These are phyloP conservation scores for Pythium insidiosum DNA, from an alignment of 352 stramenopile species.

Conservation along the genomic window DNA sequence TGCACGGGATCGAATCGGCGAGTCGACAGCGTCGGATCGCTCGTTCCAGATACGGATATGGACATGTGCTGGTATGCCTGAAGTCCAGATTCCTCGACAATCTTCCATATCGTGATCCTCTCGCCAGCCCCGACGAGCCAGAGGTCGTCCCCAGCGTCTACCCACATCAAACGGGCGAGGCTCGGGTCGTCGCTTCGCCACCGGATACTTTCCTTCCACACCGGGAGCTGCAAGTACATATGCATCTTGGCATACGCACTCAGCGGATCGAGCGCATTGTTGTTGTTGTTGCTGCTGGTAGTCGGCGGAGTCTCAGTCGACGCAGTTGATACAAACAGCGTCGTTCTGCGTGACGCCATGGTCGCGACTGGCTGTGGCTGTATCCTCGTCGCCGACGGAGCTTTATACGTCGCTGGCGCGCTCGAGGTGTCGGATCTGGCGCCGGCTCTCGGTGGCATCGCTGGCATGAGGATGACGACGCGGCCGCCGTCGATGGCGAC, in stretches of 20 bases:
- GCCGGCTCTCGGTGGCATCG: too few species aligned
- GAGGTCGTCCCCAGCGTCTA: slow-evolving; percentile 63
- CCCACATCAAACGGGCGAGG: slow-evolving; percentile 55
- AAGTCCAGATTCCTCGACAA: slow-evolving; percentile 70
- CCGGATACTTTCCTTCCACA: slow-evolving; percentile 59
- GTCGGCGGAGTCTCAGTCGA: background rate
- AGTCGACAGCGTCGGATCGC: too few species aligned
- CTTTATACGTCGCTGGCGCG: background rate
- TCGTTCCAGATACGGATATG: too few species aligned
- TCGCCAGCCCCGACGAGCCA: slow-evolving; percentile 57
- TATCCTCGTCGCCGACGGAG: too few species aligned
- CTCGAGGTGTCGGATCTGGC: background rate
- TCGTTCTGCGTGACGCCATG: background rate
- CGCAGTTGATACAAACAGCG: too few species aligned
- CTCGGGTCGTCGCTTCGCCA: slow-evolving; percentile 59
- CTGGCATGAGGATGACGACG: slow-evolving; percentile 53
- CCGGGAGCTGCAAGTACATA: slow-evolving; percentile 55
- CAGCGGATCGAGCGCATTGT: too few species aligned
- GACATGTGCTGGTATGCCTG: slow-evolving; percentile 67
- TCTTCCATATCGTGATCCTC: slow-evolving; percentile 74
- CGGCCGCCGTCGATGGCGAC: slow-evolving; percentile 54
- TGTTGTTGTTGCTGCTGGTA: background rate
- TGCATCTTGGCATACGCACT: slow-evolving; percentile 46
- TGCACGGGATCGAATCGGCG: background rate
- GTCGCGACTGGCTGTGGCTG: too few species aligned